A percentile compares a stretch with the other conserved stretches of the same genome.
phyloP scores from a whole-genome alignment of 805 yeast genomes.

The Pichia rugopelliculosa region DNA sequence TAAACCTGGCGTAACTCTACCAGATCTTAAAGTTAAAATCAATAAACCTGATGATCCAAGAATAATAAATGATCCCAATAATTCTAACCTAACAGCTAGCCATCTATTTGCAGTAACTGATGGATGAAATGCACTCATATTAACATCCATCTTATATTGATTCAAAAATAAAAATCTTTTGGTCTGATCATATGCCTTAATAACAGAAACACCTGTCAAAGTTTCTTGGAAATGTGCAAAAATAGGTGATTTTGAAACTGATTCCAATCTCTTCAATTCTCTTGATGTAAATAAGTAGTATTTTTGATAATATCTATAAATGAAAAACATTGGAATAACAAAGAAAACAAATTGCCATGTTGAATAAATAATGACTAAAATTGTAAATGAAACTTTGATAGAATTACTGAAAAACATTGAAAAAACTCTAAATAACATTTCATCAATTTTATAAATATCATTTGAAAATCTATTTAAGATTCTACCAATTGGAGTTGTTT shows the following conservation, averaged over 20 bases:
- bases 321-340: conserved; percentile 57
- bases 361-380: conserved; percentile 71
- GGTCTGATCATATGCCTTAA: conserved; percentile 66
- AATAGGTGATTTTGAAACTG: conserved; percentile 72
- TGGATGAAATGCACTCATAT: conserved; percentile 90
- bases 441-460: conserved; percentile 87
- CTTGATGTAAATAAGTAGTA: conserved; percentile 71
- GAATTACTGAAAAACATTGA: conserved; percentile 58
- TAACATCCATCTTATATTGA: conserved; percentile 67
- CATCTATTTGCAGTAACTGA: conserved; percentile 91
- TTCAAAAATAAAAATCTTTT: conserved; percentile 58
- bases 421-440: conserved; percentile 62
- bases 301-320: conserved; percentile 67
- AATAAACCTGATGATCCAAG: conserved; percentile 79
- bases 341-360: conserved; percentile 82
- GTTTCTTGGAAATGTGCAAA: conserved; percentile 83
- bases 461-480: conserved; percentile 84
- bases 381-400: conserved; percentile 62
- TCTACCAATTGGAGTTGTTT: conserved; percentile 93
- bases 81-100: conserved; percentile 92
- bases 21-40: conserved; percentile 59
- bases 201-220: conserved; percentile 64
- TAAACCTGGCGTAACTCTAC: conserved; percentile 76
- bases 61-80: conserved; percentile 83
- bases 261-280: conserved; percentile 76